Conservation (phyloP, 345 rosid species). For the Eutrema yunnanense region DNA sequence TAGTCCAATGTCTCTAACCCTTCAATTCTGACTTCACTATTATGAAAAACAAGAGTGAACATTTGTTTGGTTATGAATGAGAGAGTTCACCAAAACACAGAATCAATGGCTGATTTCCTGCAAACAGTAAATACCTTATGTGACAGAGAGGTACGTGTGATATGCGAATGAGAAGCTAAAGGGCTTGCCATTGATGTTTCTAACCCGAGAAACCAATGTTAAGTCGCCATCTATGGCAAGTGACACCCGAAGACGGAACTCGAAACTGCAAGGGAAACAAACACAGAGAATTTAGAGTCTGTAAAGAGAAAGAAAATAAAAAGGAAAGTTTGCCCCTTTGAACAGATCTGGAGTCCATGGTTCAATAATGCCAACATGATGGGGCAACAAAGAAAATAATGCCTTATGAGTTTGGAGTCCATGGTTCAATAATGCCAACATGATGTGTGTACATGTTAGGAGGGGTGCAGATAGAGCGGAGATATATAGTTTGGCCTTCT, state of each 20-base stretch:
- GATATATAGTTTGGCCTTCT: too few species aligned
- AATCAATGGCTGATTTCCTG: not conserved
- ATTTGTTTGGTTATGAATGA: not conserved
- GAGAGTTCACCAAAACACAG: not conserved
- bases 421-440: too few species aligned
- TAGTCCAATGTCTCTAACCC: constrained; percentile 94
- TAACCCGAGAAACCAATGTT: constrained; percentile 56
- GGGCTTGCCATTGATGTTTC: constrained; percentile 73
- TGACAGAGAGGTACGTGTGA: constrained; percentile 78
- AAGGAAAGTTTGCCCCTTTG: too few species aligned
- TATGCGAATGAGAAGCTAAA: constrained; percentile 79
- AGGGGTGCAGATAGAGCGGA: too few species aligned
- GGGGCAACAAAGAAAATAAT: too few species aligned
- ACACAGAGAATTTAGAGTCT: not conserved
- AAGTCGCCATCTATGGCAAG: constrained; percentile 61
- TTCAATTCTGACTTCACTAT: constrained; percentile 93
- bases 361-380: too few species aligned
- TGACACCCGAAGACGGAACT: constrained; percentile 66
- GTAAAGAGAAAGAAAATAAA: not conserved
- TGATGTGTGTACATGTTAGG: too few species aligned
- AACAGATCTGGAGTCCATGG: too few species aligned
- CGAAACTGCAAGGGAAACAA: constrained; percentile 46
- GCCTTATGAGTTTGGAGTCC: too few species aligned
- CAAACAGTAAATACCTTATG: constrained; percentile 52
- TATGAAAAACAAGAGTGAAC: not conserved